phyloP scores from a whole-genome alignment of 345 rosid species.

The Hypericum perforatum region DNA sequence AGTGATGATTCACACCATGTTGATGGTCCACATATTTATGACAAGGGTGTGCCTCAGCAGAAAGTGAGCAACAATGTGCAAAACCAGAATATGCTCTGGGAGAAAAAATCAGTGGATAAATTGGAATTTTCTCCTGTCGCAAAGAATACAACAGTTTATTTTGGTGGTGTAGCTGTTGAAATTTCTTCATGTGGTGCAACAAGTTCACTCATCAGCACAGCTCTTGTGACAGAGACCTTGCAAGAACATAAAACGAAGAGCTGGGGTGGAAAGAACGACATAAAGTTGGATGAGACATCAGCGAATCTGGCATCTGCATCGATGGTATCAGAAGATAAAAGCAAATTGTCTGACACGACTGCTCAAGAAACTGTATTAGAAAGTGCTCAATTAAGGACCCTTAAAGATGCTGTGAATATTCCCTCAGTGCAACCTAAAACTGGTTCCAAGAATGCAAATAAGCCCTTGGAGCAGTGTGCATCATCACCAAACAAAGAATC shows the following conservation, averaged over 20 bases:
- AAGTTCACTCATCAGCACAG: conserved; percentile 25
- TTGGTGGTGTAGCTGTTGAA: conserved; percentile 26
- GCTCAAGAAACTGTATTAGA: conserved; percentile 23
- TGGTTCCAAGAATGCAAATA: conserved; percentile 36
- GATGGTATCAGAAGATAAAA: conserved; percentile 24
- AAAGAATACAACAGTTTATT: conserved; percentile 21
- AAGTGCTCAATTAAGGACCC: conserved; percentile 28
- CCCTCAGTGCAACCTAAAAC: conserved; percentile 15
- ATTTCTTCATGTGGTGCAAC: conserved; percentile 25
- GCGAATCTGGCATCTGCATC: conserved; percentile 19
- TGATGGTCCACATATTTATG: conserved; percentile 24
- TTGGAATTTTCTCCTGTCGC: conserved; percentile 17
- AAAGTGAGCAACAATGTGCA: conserved; percentile 41
- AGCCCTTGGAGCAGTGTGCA: conserved; percentile 34
- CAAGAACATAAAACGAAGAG: conserved; percentile 43
- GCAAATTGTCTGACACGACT: conserved; percentile 4
- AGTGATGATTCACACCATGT: conserved; percentile 22
- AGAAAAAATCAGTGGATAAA: conserved; percentile 32
- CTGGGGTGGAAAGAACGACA: conserved; percentile 51
- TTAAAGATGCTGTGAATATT: conserved; percentile 29
- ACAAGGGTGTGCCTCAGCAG: conserved; percentile 38
- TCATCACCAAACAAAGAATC: conserved; percentile 43
- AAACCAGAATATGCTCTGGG: conserved; percentile 35
- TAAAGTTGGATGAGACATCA: conserved; percentile 51
- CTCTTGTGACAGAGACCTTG: conserved; percentile 33